phyloP scores from a whole-genome alignment of 163 green algal species.

The Picocystis sp. region DNA sequence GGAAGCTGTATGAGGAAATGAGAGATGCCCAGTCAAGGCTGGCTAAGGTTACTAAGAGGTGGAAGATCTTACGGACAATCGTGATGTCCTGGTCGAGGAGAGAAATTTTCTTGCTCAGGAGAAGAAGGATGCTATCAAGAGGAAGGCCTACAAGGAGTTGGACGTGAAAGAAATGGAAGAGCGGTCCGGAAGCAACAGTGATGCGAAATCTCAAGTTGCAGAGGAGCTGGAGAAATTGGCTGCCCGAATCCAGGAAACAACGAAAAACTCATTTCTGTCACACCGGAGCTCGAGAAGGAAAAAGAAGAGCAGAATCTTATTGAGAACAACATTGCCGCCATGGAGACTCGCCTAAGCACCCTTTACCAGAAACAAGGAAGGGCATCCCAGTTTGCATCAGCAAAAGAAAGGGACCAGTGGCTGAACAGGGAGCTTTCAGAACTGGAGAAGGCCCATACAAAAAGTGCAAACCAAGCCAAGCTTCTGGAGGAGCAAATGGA shows the following conservation, averaged over 20 bases:
- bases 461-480: too few relatives aligned
- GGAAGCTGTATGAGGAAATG: slow-evolving; percentile 4
- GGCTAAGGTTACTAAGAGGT: slow-evolving; percentile 9
- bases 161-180: slow-evolving; percentile 47
- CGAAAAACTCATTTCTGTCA: slow-evolving; percentile 6
- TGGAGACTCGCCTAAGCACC: background rate
- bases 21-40: slow-evolving; percentile 1
- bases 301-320: slow-evolving; percentile 13
- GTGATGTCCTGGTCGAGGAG: slow-evolving; percentile 15
- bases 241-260: slow-evolving; percentile 11
- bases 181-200: too few relatives aligned
- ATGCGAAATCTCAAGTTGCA: too few relatives aligned
- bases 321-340: slow-evolving; percentile 10
- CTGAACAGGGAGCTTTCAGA: slow-evolving; percentile 19
- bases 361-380: slow-evolving; percentile 67
- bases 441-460: background rate
- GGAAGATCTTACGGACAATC: slow-evolving; percentile 9
- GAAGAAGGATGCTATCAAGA: slow-evolving; percentile 13
- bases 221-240: slow-evolving; percentile 1
- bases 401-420: slow-evolving; percentile 48
- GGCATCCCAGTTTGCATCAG: slow-evolving; percentile 34
- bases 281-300: background rate
- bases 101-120: slow-evolving; percentile 26
- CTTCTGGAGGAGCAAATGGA: too few relatives aligned
- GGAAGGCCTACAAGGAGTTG: slow-evolving; percentile 33